Conservation (phyloP, 208 protist genomes). For the Trypanosoma mega region DNA sequence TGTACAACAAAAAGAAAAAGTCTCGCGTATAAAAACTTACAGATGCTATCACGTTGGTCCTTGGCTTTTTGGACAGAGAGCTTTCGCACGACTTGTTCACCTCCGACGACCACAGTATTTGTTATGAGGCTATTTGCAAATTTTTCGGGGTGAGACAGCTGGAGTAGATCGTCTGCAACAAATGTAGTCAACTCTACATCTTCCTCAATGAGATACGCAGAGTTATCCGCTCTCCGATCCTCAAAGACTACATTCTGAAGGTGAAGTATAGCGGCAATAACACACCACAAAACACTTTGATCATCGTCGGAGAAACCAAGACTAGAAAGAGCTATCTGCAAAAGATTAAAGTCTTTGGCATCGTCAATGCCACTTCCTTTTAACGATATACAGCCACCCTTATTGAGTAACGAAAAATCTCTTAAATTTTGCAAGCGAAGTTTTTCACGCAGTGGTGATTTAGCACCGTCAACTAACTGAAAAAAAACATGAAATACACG, state of each 20-base stretch:
- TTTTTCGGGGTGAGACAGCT: slow-evolving; percentile 27
- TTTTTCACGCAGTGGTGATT: slow-evolving; percentile 2
- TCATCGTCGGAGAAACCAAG: slow-evolving; percentile 20
- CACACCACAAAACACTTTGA: slow-evolving; percentile 24
- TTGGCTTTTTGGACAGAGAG: slow-evolving; percentile 47
- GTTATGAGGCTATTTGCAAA: slow-evolving; percentile 40
- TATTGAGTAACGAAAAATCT: slow-evolving; percentile 18
- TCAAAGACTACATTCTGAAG: slow-evolving; percentile 35
- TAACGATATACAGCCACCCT: slow-evolving; percentile 13
- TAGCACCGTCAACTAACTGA: slow-evolving; percentile 57
- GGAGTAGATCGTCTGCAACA: slow-evolving; percentile 35
- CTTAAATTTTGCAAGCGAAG: slow-evolving; percentile 24
- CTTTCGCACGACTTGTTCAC: slow-evolving; percentile 30
- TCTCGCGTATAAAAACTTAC: slow-evolving; percentile 66
- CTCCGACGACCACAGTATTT: slow-evolving; percentile 34
- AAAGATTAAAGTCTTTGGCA: slow-evolving; percentile 18
- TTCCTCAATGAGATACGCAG: slow-evolving; percentile 11
- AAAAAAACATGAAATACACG: slow-evolving; percentile 89
- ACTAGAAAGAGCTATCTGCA: slow-evolving; percentile 13
- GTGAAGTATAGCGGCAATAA: slow-evolving; percentile 29
- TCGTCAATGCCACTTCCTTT: slow-evolving; percentile 21
- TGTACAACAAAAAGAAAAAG: slow-evolving; percentile 71
- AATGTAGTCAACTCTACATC: slow-evolving; percentile 20
- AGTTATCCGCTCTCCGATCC: slow-evolving; percentile 1
- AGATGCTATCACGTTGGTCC: slow-evolving; percentile 61